Evolutionary conservation across 2,329 filamentous ascomycete genomes (phyloP), one percentile per base, ranked within the genome.

Genomic region (Fusarium mangiferae): DNA sequence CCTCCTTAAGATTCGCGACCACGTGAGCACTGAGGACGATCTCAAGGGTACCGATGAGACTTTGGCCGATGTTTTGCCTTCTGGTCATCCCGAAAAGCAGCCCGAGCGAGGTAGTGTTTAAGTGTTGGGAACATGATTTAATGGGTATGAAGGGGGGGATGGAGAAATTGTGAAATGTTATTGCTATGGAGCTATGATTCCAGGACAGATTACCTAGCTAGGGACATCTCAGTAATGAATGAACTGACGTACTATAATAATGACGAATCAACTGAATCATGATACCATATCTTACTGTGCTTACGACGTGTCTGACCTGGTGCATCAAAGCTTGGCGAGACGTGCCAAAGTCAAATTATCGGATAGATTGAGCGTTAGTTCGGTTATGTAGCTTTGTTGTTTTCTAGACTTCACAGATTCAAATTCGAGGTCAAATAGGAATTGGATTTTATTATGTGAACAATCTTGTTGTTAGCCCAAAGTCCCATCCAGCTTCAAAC

Each of bases 41-140:
- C 85, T 98, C 57, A 90, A 91, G 80, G 95, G 94, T 81, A 94
- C 93, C 26, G 95, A 97, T 78, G 94, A 96, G 87, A 96, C 92
- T 0, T 79, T 92, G 22, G 90, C 88, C 33, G 94, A 97, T 75
- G 92, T 97, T 3, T n/a, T 78, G 17, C 76, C 76, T 12, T 45
- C 52, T n/a, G 52, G 54, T 18, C 70, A 68, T 13, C 66, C 41
- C 5, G 73, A 73, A 57, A 78, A 77, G 73, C 62, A 66, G 24
- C 45, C 52, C 1, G 67, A 70, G 26, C 57, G 48, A 44, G 45
- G 41, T 11, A 64, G 59, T 35, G 59, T 72, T 41, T 68, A 51
- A 49, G 3, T 8, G 12, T 26, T 12, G 7, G 18, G 17, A 15
- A 3, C 36, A 22, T 26, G n/a, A 39, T 48, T 6, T 65, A 65